Evolutionary conservation across 768 basidiomycete genomes (phyloP), one percentile per base, ranked within the genome.

Genomic region (Suillus hirtellus): DNA sequence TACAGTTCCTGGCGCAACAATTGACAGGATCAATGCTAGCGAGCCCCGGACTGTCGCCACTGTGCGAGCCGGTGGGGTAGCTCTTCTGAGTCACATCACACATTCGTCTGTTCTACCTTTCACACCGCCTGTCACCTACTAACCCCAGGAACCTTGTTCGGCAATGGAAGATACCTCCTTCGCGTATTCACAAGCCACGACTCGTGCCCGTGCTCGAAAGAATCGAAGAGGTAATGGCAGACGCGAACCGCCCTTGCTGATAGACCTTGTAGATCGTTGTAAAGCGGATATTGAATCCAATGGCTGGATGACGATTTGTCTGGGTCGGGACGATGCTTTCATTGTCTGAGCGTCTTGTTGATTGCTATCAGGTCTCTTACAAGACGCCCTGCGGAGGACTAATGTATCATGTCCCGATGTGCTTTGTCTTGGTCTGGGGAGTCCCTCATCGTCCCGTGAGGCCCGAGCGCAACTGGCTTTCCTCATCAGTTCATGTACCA

Each of bases 381-480:
- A 72, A 43, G 72, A 75, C 40, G 77, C 76, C 42, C 60, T 84
- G 31, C 65, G 59, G 31, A 63, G 63, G 24, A 67, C 67, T 42
- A 27, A 31, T 42, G 31, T 58, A 65, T 76, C 54, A 64, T 64
- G 56, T 64, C 76, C 63, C 62, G 55, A 72, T 38, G 77, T 89
- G 53, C 71, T 93, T 47, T 92, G 90, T 72, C 82, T 93, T 15
- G 90, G 90, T 12, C 78, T 93, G 35, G 90, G 90, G 58, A 89
- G 88, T 72, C 90, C 90, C n/a, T 77, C 80, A 19, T 70, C 78
- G 47, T 91, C 89, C 55, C 77, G 77, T 56, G 84, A 84, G 62
- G 81, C 90, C 43, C 83, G 87, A 64, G 83, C 82, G 42, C 90
- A 92, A 67, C 87, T 93, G 35, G 88, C 81, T 21, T 84, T 90